phyloP scores from a whole-genome alignment of 1,284 basidiomycete species.

The Phaffia rhodozyma region DNA sequence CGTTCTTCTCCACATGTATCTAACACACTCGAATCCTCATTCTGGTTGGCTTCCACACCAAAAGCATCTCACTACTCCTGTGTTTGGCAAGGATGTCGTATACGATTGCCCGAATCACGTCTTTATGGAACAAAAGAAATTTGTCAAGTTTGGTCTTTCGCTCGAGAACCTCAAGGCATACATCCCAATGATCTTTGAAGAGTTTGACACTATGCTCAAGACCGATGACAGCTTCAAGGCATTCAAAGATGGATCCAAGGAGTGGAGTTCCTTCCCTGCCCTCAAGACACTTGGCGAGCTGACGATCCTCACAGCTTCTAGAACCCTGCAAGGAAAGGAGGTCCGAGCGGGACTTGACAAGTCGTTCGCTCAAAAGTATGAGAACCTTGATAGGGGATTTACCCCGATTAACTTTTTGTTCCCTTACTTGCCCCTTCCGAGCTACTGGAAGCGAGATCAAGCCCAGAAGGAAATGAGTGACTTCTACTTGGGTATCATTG shows the following conservation, averaged over 20 bases:
- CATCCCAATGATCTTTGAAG: slow-evolving; percentile 77
- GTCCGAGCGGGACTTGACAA: slow-evolving; percentile 70
- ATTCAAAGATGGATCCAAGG: slow-evolving; percentile 46
- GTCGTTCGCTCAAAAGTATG: slow-evolving; percentile 69
- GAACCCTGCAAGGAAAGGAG: slow-evolving; percentile 86
- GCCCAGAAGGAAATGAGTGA: slow-evolving; percentile 90
- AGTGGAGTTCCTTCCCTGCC: slow-evolving; percentile 60
- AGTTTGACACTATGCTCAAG: slow-evolving; percentile 60
- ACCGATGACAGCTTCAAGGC: slow-evolving; percentile 38
- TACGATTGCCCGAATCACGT: slow-evolving; percentile 93
- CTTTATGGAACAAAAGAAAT: slow-evolving; percentile 97
- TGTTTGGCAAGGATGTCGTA: slow-evolving; percentile 95
- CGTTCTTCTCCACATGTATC: not conserved
- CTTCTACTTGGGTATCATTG: slow-evolving; percentile 83
- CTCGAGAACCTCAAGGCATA: slow-evolving; percentile 85
- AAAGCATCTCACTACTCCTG: slow-evolving; percentile 75
- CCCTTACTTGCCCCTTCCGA: slow-evolving; percentile 81
- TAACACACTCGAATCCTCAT: not conserved
- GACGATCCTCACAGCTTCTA: slow-evolving; percentile 85
- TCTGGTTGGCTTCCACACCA: slow-evolving; percentile 16
- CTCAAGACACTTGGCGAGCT: slow-evolving; percentile 78
- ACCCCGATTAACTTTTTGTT: slow-evolving; percentile 90
- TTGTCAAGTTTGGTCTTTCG: slow-evolving; percentile 80
- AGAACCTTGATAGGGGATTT: slow-evolving; percentile 79
- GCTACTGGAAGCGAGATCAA: slow-evolving; percentile 71